Percentiles rank a stretch among this genome's conserved stretches.
Conservation (phyloP, 306 rosid genomes). For the Lotus japonicus region DNA sequence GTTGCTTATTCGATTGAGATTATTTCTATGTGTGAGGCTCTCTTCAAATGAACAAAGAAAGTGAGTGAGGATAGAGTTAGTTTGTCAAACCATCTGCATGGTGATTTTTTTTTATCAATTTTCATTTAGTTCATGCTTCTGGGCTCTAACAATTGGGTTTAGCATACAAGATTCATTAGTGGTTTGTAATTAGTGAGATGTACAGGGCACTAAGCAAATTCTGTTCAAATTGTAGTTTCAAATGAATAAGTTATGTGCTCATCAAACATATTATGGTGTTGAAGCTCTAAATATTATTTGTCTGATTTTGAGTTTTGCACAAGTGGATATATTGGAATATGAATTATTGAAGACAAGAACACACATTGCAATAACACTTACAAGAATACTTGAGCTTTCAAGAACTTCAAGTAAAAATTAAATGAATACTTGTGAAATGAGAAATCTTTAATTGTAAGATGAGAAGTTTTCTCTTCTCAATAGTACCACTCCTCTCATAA, state of each 20-base stretch:
- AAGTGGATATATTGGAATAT: background rate
- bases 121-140: background rate
- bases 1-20: constrained; percentile 16
- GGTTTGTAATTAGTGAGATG: constrained; percentile 24
- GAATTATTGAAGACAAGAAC: no score
- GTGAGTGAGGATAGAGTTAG: constrained; percentile 21
- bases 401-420: no score
- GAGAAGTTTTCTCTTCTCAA: no score
- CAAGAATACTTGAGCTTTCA: no score
- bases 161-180: background rate
- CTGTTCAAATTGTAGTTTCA: constrained; percentile 12
- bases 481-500: no score
- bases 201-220: constrained; percentile 28
- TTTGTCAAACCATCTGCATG: constrained; percentile 20
- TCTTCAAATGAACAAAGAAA: constrained; percentile 18
- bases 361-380: no score
- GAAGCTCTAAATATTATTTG: background rate
- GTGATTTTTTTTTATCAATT: background rate
- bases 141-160: background rate
- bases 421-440: no score
- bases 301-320: background rate
- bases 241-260: background rate
- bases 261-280: no score
- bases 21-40: constrained; percentile 13
- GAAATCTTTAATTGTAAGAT: no score